phyloP scores from a whole-genome alignment of 345 rosid species.

The Euphorbia peplus region DNA sequence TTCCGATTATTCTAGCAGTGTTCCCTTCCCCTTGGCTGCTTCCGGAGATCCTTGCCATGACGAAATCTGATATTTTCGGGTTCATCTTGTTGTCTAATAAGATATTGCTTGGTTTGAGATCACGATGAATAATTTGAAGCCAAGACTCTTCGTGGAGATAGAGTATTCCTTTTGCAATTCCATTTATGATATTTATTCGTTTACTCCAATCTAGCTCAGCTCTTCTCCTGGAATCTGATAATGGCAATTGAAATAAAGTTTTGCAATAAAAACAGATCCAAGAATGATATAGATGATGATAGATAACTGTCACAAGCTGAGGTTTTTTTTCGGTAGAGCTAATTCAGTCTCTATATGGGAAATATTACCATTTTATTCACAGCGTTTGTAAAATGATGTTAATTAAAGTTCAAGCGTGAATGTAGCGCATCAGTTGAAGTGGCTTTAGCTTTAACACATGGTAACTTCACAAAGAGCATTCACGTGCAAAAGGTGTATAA shows the following conservation, averaged over 20 bases:
- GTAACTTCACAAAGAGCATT: too few species aligned
- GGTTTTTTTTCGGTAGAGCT: too few species aligned
- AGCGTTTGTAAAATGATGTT: too few species aligned
- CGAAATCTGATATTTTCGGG: conserved; percentile 61
- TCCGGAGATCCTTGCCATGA: conserved; percentile 49
- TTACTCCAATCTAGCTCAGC: conserved; percentile 22
- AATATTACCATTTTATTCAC: too few species aligned
- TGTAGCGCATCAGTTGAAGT: too few species aligned
- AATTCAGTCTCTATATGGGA: too few species aligned
- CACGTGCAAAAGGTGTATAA: too few species aligned
- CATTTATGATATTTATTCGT: conserved; percentile 20
- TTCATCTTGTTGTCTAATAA: conserved; percentile 48
- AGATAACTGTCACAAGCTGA: too few species aligned
- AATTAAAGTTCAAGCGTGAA: too few species aligned
- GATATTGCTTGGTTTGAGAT: conserved; percentile 54
- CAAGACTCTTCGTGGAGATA: conserved; percentile 53
- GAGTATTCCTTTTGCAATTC: conserved; percentile 37
- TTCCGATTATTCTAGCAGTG: conserved; percentile 49
- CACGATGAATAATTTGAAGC: conserved; percentile 47
- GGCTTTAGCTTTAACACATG: too few species aligned
- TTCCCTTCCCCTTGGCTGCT: conserved; percentile 34
- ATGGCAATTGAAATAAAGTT: background rate
- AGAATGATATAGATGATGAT: too few species aligned
- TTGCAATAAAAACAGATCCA: background rate
- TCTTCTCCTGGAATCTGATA: conserved; percentile 23